A percentile compares a stretch with the other conserved stretches of the same genome.
Conservation (phyloP, 2,329 filamentous ascomycete genomes). For the Aureobasidium sp. region DNA sequence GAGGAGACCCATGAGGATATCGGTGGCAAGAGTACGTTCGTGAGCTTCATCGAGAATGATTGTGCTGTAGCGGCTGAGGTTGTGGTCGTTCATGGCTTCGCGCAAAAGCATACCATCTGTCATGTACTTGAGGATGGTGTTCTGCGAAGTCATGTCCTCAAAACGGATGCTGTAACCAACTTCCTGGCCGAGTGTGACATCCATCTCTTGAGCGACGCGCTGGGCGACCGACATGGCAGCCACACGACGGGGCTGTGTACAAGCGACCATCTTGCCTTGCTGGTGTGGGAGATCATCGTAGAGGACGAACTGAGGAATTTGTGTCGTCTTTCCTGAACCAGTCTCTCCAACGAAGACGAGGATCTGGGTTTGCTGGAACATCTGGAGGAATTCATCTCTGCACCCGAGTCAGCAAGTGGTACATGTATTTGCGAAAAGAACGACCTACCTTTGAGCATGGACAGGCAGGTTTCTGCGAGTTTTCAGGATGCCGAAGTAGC, state of each 20-base stretch:
- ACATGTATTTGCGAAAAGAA: not conserved
- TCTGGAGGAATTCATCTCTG: conserved; percentile 83
- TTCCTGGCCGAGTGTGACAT: conserved; percentile 85
- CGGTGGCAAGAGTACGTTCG: conserved; percentile 92
- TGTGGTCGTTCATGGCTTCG: conserved; percentile 93
- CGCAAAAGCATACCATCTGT: conserved; percentile 97
- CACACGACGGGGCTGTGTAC: conserved; percentile 94
- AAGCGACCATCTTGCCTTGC: conserved; percentile 84
- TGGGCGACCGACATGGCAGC: conserved; percentile 98
- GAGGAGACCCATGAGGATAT: conserved; percentile 92
- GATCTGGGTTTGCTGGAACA: conserved; percentile 92
- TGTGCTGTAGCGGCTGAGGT: conserved; percentile 86
- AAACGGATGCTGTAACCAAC: conserved; percentile 99
- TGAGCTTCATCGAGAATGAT: conserved; percentile 99
- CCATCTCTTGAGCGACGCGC: conserved; percentile 95
- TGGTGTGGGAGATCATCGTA: conserved; percentile 91
- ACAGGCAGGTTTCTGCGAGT: conserved; percentile 80
- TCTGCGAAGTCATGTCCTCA: conserved; percentile 83
- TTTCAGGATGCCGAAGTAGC: conserved; percentile 87
- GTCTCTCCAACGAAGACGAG: conserved; percentile 98
- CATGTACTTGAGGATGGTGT: conserved; percentile 98
- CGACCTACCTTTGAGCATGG: conserved; percentile 68
- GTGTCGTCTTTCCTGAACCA: conserved; percentile 97
- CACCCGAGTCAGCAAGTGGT: not conserved
- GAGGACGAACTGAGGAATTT: conserved; percentile 97